Base-by-base conservation (phyloP, 2,329 filamentous ascomycete genomes). In the Fusarium coicis region DNA sequence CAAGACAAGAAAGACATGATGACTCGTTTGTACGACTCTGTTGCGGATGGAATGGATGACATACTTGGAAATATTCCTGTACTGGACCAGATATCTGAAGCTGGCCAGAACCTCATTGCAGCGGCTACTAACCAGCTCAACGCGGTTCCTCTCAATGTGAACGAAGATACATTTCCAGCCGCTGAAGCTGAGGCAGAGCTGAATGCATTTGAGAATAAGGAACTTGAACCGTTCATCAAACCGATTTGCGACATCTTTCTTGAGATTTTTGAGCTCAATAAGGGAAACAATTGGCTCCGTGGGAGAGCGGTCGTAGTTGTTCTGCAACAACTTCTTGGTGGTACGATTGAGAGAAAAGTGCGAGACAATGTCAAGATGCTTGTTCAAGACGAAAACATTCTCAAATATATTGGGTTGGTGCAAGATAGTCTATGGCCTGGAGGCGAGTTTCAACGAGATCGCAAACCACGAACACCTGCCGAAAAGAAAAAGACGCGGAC, bases 211-310 rank as follows among this genome's bases (percentile, higher is more conserved):
- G 96, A 98, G 82, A 92, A 93, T 79, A 92, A 91, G 77, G 94
- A 97, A 76, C 87, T 95, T 5, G 95, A 97, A 79, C 96, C 96
- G 2, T 98, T 99, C 78, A 96, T 99, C 77, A 99, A 98, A 80
- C 97, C 96, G 8, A 98, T 99, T 70, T 98, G 95, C 82, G 96
- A 99, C 81, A 92, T 99, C 68, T 99, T 99, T 83, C 89, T 99
- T 21, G 96, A 99, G 80, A 90, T 95, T 1, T 99, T 99, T 79
- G 95, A 97, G 79, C 88, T 99, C 43, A 97, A 98, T 81, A 92
- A 93, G 68, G 95, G 96, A 44, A 98, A 97, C 82, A 98, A 97
- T 81, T 99, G 96, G 97, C 90, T 99, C 8, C 93, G 97, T 44
- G 97, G 96, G 2, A 91, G 96, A 28, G 96, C 96, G 1, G 96